Conservation (phyloP, 352 stramenopile genomes). For the Plasmopara halstedii region DNA sequence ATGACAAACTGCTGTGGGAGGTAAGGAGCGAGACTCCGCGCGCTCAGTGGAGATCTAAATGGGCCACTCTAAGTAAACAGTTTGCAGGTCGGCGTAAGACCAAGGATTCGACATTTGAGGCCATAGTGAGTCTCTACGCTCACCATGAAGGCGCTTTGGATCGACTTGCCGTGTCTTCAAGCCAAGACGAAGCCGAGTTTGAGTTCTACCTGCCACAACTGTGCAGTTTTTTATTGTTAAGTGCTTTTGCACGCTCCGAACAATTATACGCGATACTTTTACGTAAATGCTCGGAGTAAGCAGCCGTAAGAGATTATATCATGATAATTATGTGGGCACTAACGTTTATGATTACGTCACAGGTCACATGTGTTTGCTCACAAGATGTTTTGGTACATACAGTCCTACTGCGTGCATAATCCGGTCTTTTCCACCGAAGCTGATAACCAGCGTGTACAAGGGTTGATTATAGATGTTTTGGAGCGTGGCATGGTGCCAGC, state of each 20-base stretch:
- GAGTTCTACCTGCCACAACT: conserved; percentile 83
- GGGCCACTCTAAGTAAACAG: conserved; percentile 64
- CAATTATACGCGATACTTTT: conserved; percentile 62
- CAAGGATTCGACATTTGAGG: conserved; percentile 71
- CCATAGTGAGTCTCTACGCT: conserved; percentile 76
- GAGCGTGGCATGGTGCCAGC: conserved; percentile 43
- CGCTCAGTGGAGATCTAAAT: conserved; percentile 63
- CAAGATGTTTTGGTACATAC: conserved; percentile 79
- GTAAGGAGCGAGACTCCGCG: conserved; percentile 35
- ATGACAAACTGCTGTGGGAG: conserved; percentile 58
- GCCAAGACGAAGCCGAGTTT: conserved; percentile 55
- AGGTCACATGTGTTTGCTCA: conserved; percentile 82
- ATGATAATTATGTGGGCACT: neutral
- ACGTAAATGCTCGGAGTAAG: conserved; percentile 70
- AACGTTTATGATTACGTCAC: neutral
- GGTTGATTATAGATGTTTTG: conserved; percentile 74
- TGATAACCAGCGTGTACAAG: conserved; percentile 50
- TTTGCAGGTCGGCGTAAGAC: conserved; percentile 39
- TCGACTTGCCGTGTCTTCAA: conserved; percentile 38
- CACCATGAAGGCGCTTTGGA: conserved; percentile 66
- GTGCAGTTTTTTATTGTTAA: conserved; percentile 75
- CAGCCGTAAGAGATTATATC: neutral
- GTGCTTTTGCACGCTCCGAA: conserved; percentile 52
- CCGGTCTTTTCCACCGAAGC: conserved; percentile 46
- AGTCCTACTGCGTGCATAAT: conserved; percentile 70